Conservation (phyloP, 192 early-diverging fungal species). For the Backusella macrospora region DNA sequence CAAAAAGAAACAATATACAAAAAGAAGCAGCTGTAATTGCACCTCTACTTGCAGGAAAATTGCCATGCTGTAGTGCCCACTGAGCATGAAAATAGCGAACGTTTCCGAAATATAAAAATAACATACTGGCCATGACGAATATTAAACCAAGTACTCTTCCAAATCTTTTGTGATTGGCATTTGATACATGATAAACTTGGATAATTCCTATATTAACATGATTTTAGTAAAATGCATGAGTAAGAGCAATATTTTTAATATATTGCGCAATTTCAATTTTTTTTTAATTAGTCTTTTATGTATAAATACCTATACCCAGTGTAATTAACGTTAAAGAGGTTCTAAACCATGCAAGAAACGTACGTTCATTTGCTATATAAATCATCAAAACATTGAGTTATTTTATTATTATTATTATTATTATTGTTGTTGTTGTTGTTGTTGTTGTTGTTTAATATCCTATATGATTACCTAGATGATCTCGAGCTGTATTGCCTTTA, state of each 20-base stretch:
- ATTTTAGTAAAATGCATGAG: conserved; percentile 13
- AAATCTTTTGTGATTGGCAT: not conserved
- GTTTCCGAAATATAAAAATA: conserved; percentile 65
- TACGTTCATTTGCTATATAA: conserved; percentile 69
- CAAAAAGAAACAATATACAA: conserved; percentile 40
- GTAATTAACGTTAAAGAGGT: conserved; percentile 72
- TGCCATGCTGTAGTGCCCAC: conserved; percentile 61
- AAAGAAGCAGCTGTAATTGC: conserved; percentile 48
- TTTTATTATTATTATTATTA: not conserved
- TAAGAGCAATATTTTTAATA: conserved; percentile 11
- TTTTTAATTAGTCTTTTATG: not conserved
- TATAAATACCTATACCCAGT: conserved; percentile 60
- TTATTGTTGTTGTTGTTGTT: too few relatives aligned
- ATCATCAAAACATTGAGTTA: not conserved
- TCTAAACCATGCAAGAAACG: conserved; percentile 76
- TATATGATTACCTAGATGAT: conserved; percentile 62
- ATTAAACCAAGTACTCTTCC: conserved; percentile 53
- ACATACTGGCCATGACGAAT: conserved; percentile 63
- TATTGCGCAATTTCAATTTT: conserved; percentile 16
- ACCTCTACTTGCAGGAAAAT: conserved; percentile 70
- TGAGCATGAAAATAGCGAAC: conserved; percentile 75
- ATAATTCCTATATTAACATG: conserved; percentile 50
- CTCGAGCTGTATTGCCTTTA: conserved; percentile 74
- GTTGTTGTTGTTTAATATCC: not conserved
- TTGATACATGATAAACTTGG: conserved; percentile 64